Conservation (phyloP, 1,284 basidiomycete species). For the Vanrija humicola region DNA sequence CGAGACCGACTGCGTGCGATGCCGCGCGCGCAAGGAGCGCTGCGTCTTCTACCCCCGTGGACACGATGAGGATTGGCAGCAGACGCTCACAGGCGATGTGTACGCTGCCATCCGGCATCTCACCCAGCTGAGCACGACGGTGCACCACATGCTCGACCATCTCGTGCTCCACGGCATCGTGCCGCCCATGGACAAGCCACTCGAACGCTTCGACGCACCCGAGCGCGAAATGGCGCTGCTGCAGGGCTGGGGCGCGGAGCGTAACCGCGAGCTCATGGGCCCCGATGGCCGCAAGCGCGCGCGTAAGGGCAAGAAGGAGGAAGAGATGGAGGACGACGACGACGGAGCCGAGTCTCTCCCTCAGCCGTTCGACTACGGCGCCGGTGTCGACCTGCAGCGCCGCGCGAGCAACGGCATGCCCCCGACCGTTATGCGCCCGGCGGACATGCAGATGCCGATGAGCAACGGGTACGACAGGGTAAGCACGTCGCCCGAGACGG, state of each 20-base stretch:
- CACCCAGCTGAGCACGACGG: constrained; percentile 27
- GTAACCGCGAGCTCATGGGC: constrained; percentile 16
- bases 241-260: constrained; percentile 27
- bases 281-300: constrained; percentile 7
- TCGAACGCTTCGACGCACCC: constrained; percentile 27
- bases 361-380: too few species aligned
- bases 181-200: constrained; percentile 20
- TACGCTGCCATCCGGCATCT: constrained; percentile 31
- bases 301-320: constrained; percentile 7
- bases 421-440: constrained; percentile 5
- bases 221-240: constrained; percentile 29
- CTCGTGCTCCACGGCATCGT: constrained; percentile 25
- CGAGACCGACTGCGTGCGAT: constrained; percentile 39
- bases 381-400: not conserved
- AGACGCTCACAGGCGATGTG: constrained; percentile 32
- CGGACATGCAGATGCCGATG: constrained; percentile 9
- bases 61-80: constrained; percentile 45
- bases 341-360: not conserved
- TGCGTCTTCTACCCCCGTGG: constrained; percentile 39
- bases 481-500: too few species aligned
- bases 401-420: constrained; percentile 4
- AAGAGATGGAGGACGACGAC: constrained; percentile 13
- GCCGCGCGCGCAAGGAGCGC: constrained; percentile 33
- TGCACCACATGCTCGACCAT: constrained; percentile 37
- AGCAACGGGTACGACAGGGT: too few species aligned